These are phyloP conservation scores for Talaromyces albobiverticillius DNA, from an alignment of 2,329 filamentous ascomycete genomes.

Conservation along the genomic window DNA sequence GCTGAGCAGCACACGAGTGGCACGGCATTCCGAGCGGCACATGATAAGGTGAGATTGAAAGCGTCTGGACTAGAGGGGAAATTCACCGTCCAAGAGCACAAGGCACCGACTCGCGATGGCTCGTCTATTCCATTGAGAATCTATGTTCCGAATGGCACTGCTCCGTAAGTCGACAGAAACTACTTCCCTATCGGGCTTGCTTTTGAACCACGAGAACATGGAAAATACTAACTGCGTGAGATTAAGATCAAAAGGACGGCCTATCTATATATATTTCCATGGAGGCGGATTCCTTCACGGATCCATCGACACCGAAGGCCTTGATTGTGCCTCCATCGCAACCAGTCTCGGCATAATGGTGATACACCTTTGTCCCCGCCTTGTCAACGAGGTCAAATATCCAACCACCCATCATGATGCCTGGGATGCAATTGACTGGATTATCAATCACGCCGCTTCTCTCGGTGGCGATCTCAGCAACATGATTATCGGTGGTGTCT, in stretches of 20 bases:
- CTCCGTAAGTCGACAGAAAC: not conserved
- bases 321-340: not conserved
- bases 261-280: conserved; percentile 7
- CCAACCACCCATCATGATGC: not conserved
- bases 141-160: not conserved
- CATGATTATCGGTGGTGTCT: conserved; percentile 1
- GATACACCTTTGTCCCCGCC: not conserved
- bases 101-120: not conserved
- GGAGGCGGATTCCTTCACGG: conserved; percentile 7
- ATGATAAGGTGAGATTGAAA: not conserved
- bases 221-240: not conserved
- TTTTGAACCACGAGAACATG: not conserved
- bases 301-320: conserved; percentile 3
- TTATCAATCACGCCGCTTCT: not conserved
- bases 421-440: conserved; percentile 2
- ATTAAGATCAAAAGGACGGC: not conserved
- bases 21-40: not conserved
- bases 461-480: conserved; percentile 1
- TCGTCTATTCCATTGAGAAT: not conserved
- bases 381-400: not conserved
- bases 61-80: not conserved
- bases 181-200: not conserved
- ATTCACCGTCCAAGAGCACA: not conserved
- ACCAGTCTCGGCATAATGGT: not conserved
- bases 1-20: not conserved